phyloP scores from a whole-genome alignment of 1,139 yeast genomes.

The Pichia sp. region DNA sequence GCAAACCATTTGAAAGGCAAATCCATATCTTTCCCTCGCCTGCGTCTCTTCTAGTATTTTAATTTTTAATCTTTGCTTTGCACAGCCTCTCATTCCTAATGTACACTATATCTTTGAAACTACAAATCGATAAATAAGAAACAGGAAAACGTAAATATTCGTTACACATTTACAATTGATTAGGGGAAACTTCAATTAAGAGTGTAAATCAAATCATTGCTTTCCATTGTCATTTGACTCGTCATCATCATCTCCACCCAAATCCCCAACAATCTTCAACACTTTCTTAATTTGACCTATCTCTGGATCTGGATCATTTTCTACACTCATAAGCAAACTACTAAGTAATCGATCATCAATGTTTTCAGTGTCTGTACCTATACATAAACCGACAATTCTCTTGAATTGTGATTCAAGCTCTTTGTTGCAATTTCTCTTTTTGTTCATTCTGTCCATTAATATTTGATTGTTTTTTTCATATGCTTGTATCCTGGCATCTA shows the following conservation, averaged over 20 bases:
- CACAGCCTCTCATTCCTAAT: too few species aligned
- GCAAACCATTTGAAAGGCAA: too few species aligned
- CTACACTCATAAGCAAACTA: constrained; percentile 85
- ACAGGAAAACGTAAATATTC: too few species aligned
- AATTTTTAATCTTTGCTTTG: too few species aligned
- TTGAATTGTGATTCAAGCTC: constrained; percentile 79
- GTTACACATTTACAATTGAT: too few species aligned
- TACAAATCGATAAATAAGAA: too few species aligned
- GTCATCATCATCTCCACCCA: constrained; percentile 29
- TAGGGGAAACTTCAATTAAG: too few species aligned
- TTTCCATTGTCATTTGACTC: background rate
- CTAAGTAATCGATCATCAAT: constrained; percentile 81
- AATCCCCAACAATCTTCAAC: constrained; percentile 43
- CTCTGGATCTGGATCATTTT: constrained; percentile 58
- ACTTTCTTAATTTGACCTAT: constrained; percentile 30
- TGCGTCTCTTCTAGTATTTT: too few species aligned
- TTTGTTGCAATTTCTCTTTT: constrained; percentile 38
- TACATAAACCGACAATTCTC: constrained; percentile 82
- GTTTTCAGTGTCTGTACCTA: constrained; percentile 64
- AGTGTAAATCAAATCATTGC: background rate
- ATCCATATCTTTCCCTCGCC: too few species aligned
- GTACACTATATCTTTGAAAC: too few species aligned
- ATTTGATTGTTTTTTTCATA: constrained; percentile 63
- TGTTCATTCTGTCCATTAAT: constrained; percentile 39
- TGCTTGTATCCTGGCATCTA: constrained; percentile 75